These are phyloP conservation scores for Chytriomyces confervae DNA, from an alignment of 192 early-diverging fungal species.

Conservation along the genomic window DNA sequence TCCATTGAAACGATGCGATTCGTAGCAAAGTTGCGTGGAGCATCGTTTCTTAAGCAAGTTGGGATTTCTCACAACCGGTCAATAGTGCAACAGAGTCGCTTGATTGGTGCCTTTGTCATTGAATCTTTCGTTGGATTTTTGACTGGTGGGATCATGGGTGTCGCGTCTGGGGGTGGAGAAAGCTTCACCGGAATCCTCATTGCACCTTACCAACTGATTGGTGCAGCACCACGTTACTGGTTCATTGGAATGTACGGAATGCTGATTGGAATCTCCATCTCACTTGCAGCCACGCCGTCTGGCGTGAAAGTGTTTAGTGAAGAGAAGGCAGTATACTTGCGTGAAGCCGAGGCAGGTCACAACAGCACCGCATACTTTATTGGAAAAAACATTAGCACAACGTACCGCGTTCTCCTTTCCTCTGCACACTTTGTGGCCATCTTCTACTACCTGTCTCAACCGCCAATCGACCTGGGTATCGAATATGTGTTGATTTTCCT, in stretches of 20 bases:
- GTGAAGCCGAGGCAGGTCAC: conserved; percentile 55
- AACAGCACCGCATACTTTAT: conserved; percentile 29
- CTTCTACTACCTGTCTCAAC: conserved; percentile 39
- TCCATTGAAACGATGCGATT: not conserved
- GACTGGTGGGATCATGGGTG: conserved; percentile 44
- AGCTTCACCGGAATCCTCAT: conserved; percentile 12
- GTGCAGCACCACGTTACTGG: not conserved
- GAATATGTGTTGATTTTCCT: conserved; percentile 39
- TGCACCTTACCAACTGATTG: not conserved
- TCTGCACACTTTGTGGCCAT: conserved; percentile 44
- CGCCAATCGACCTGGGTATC: conserved; percentile 17
- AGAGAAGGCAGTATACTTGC: conserved; percentile 51
- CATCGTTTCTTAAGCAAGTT: conserved; percentile 38
- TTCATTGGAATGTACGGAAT: conserved; percentile 25
- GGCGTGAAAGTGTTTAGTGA: conserved; percentile 56
- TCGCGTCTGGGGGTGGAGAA: conserved; percentile 1
- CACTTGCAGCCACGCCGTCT: conserved; percentile 45
- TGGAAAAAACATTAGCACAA: conserved; percentile 38
- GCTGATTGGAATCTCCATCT: conserved; percentile 32
- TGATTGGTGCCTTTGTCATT: conserved; percentile 34
- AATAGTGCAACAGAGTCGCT: conserved; percentile 44
- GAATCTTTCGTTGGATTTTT: conserved; percentile 49
- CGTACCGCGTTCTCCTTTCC: conserved; percentile 40
- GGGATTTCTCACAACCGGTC: conserved; percentile 40
- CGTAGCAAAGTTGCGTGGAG: conserved; percentile 30